These are phyloP conservation scores for Friedmanniomyces simplex DNA, from an alignment of 495 filamentous ascomycete species.

Conservation along the genomic window DNA sequence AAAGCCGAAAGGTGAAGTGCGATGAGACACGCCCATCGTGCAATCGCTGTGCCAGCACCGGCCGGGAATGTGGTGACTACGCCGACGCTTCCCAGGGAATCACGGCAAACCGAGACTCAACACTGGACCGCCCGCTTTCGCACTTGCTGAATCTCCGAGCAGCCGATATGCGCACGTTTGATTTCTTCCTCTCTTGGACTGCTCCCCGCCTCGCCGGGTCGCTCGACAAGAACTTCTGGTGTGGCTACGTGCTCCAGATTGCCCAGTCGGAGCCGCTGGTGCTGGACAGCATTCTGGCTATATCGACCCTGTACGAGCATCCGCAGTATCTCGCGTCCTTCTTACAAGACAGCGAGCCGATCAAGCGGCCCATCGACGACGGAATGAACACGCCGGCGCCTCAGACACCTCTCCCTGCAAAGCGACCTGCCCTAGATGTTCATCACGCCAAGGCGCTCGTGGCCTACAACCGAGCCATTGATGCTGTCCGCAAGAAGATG, in stretches of 20 bases:
- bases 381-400: not conserved
- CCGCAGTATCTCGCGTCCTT: not conserved
- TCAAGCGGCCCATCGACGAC: not conserved
- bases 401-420: not conserved
- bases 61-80: conserved; percentile 7
- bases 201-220: not conserved
- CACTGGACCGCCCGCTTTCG: not conserved
- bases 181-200: not conserved
- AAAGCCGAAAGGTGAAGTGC: conserved; percentile 10
- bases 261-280: conserved; percentile 2
- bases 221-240: conserved; percentile 7
- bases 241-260: not conserved
- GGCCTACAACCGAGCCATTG: conserved; percentile 2
- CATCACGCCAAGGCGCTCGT: not conserved
- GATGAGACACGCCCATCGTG: conserved; percentile 5
- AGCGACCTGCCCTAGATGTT: not conserved
- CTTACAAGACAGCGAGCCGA: not conserved
- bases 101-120: too few relatives aligned
- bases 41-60: conserved; percentile 5
- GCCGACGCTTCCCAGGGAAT: not conserved
- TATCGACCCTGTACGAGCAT: conserved; percentile 8
- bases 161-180: not conserved
- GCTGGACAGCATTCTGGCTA: conserved; percentile 5
- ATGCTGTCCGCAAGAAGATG: not conserved
- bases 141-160: not conserved